Conservation (phyloP, 2,329 filamentous ascomycete species). For the Chalaropsis thielavioides region DNA sequence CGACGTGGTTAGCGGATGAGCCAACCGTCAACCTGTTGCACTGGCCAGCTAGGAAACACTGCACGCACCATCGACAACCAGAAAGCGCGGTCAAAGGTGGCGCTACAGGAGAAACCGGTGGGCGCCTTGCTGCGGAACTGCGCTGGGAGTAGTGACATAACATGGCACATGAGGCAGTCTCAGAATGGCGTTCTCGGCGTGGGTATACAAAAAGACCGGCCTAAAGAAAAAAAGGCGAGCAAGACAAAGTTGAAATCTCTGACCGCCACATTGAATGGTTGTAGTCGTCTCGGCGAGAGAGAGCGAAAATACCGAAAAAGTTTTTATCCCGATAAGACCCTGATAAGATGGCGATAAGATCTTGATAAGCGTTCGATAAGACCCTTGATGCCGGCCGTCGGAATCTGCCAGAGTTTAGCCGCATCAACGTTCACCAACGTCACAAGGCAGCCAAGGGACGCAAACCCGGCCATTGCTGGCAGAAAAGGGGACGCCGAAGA, state of each 20-base stretch:
- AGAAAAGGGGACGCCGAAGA: neutral
- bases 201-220: neutral
- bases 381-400: neutral
- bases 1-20: neutral
- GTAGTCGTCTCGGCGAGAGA: neutral
- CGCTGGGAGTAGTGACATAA: no score
- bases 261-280: neutral
- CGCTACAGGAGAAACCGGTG: neutral
- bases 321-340: neutral
- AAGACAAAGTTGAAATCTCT: neutral
- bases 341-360: neutral
- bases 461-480: no score
- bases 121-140: neutral
- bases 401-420: neutral
- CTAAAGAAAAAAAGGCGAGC: neutral
- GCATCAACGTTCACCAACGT: neutral
- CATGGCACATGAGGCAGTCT: neutral
- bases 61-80: neutral
- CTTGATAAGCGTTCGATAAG: neutral
- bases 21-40: conserved; percentile 1
- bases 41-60: neutral
- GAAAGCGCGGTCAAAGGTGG: neutral
- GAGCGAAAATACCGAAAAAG: neutral
- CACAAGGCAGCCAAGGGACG: neutral
- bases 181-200: neutral